These are phyloP conservation scores for Scolecobasidium constrictum DNA, from an alignment of 2,329 filamentous ascomycete species.

Conservation along the genomic window DNA sequence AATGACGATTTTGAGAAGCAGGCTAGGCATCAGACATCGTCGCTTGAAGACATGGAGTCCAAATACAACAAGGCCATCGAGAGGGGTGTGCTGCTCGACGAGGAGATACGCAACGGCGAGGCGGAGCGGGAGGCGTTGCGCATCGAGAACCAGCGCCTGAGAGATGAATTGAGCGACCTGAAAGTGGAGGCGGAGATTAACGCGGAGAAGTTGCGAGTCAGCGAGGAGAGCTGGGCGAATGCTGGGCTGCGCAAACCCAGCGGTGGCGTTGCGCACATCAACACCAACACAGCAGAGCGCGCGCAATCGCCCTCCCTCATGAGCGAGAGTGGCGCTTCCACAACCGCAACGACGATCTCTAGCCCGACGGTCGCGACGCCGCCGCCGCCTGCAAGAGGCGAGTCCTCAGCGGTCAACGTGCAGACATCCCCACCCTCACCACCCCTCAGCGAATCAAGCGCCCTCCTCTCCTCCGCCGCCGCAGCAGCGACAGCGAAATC, in stretches of 20 bases:
- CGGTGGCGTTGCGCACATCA: too few relatives aligned
- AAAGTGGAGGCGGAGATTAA: constrained; percentile 93
- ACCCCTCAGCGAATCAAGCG: constrained; percentile 75
- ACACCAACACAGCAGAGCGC: constrained; percentile 36
- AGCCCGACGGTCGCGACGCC: constrained; percentile 86
- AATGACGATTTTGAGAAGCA: constrained; percentile 98
- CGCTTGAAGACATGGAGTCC: constrained; percentile 89
- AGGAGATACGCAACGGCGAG: constrained; percentile 84
- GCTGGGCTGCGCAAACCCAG: constrained; percentile 41
- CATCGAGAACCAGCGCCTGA: constrained; percentile 81
- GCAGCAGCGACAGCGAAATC: constrained; percentile 27
- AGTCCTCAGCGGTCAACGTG: constrained; percentile 49
- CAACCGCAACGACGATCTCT: constrained; percentile 48
- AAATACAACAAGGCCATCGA: constrained; percentile 96
- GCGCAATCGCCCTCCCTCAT: constrained; percentile 61
- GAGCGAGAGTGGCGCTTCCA: constrained; percentile 71
- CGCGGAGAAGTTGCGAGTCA: constrained; percentile 81
- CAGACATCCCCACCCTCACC: constrained; percentile 82
- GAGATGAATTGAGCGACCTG: constrained; percentile 84
- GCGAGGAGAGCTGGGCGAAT: constrained; percentile 39
- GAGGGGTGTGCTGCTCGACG: constrained; percentile 82
- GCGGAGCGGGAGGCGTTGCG: constrained; percentile 81
- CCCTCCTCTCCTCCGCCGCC: constrained; percentile 25
- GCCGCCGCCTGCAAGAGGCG: constrained; percentile 54
- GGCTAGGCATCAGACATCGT: constrained; percentile 89